phyloP scores from a whole-genome alignment of 345 rosid species.

The Citrus hindsii region DNA sequence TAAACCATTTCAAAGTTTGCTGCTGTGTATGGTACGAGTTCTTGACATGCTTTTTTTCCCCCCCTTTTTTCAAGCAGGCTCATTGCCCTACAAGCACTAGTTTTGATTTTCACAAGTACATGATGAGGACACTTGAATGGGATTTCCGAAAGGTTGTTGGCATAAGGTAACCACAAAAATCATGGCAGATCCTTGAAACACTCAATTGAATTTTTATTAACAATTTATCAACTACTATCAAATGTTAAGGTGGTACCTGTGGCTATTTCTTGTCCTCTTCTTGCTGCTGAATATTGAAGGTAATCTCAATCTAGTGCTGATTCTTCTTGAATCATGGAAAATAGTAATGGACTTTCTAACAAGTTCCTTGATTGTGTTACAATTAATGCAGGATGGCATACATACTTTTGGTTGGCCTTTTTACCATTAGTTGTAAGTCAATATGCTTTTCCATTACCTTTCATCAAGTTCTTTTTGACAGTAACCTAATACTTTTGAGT shows the following conservation, averaged over 20 bases:
- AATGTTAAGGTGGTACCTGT: constrained; percentile 68
- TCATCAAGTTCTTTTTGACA: background rate
- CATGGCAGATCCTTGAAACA: background rate
- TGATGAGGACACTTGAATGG: constrained; percentile 54
- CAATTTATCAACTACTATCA: constrained; percentile 3
- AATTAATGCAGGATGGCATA: constrained; percentile 70
- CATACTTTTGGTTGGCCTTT: constrained; percentile 83
- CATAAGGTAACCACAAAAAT: constrained; percentile 49
- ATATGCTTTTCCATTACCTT: background rate
- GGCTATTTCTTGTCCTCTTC: constrained; percentile 80
- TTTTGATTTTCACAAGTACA: constrained; percentile 67
- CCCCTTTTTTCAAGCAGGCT: constrained; percentile 26
- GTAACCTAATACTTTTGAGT: background rate
- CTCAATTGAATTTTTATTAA: background rate
- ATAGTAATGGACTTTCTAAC: background rate
- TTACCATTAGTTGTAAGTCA: constrained; percentile 73
- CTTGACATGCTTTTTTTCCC: background rate
- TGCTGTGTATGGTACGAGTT: background rate
- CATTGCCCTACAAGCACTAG: constrained; percentile 29
- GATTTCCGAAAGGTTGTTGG: constrained; percentile 73
- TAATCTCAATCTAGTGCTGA: background rate
- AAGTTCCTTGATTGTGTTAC: background rate
- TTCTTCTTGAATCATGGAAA: background rate
- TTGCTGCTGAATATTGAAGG: constrained; percentile 77
- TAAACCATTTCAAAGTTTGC: background rate